Evolutionary conservation across 495 filamentous ascomycete species (phyloP).

Genomic region (Aspergillus steynii): DNA sequence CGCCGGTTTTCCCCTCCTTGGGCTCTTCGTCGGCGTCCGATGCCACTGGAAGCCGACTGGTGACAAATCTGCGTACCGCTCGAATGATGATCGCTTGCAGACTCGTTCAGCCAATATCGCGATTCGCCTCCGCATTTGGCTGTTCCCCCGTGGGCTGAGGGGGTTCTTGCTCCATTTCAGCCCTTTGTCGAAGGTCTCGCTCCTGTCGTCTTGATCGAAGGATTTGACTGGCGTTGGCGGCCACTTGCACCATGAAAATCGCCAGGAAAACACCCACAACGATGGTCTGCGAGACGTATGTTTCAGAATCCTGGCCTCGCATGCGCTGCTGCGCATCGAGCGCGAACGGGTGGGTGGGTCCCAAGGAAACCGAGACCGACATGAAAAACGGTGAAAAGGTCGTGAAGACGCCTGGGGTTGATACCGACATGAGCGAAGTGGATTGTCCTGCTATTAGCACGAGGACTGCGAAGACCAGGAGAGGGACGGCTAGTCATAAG

Average conservation of each 20-base stretch:
- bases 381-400: constrained; percentile 39
- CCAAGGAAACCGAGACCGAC: constrained; percentile 45
- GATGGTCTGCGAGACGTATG: constrained; percentile 37
- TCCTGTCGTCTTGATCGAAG: constrained; percentile 26
- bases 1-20: constrained; percentile 1
- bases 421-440: constrained; percentile 20
- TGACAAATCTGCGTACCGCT: not conserved
- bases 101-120: not conserved
- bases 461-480: constrained; percentile 40
- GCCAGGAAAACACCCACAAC: constrained; percentile 38
- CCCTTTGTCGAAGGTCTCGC: constrained; percentile 6
- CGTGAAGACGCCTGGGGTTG: constrained; percentile 31
- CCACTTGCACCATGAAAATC: constrained; percentile 38
- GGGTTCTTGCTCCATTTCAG: constrained; percentile 9
- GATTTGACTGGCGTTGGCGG: constrained; percentile 34
- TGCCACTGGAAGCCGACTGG: not conserved
- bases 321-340: constrained; percentile 8
- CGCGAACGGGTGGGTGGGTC: constrained; percentile 21
- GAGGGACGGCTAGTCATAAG: constrained; percentile 55
- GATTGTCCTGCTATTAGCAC: constrained; percentile 28
- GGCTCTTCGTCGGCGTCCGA: not conserved
- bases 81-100: not conserved
- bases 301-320: constrained; percentile 17
- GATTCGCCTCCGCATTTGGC: not conserved
- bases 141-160: not conserved